Base-by-base conservation (phyloP, 78 protist species). In the Capsaspora owczarzaki region DNA sequence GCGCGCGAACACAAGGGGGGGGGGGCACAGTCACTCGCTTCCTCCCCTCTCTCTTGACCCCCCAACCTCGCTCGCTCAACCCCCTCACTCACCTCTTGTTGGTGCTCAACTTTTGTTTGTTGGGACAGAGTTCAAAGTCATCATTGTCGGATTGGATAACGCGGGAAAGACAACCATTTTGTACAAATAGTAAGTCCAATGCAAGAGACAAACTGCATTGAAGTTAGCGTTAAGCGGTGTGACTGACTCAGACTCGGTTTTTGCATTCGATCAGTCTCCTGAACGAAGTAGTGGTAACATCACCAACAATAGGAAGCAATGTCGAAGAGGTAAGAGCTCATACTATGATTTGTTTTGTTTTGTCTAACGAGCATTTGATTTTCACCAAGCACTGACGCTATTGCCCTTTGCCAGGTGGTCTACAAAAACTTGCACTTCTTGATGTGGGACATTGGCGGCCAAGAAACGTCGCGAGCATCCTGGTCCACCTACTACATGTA, bases 161-260 rank as follows among this genome's bases (percentile, higher is more conserved):
- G 96, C 93, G 29, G 95, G 95, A 40, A 92, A 92, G 78, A 92
- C 95, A 25, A 92, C 95, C 78, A 89, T 86, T 2, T 80, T 92
- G 38, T 92, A 92, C 70, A 81, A 86, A 35, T 40, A 83, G 91
- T 81, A 51, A 23, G 75, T 37, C 5, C 37, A 37, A n/a, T 8
- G 25, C 5, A 2, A 37, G 51, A 69, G 56, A 49, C 56, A 20
- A 10, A 16, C 16, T 49, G 16, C 56, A 49, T 20, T 49, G 56
- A 49, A 49, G 56, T 16, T 16, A 10, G 16, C 56, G n/a, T 49
- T 10, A 49, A 49, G 10, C n/a, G 10, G 56, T 66, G 42, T 19
- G 42, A 19, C 37, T 41, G 42, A 19, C 19, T 25, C 42, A 33
- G 23, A 35, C 27, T 2, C 72, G 19, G 72, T 19, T 35, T 16